phyloP scores from a whole-genome alignment of 768 basidiomycete genomes.

The Boletus reticulatus region DNA sequence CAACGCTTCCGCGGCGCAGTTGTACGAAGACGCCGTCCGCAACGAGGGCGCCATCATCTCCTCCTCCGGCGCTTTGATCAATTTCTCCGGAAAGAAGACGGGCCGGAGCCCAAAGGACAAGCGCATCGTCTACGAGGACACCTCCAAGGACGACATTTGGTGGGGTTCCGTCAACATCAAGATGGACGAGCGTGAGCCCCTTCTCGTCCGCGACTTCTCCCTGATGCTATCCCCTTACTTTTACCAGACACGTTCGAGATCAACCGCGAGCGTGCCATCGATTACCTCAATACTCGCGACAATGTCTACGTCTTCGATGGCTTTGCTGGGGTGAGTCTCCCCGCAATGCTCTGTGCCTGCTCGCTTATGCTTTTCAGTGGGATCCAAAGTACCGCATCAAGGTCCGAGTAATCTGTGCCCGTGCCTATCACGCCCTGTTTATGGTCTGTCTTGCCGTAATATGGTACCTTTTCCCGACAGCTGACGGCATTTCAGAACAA shows the following conservation, averaged over 20 bases:
- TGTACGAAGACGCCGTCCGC: constrained; percentile 97
- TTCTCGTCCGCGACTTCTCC: background rate
- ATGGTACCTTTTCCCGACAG: constrained; percentile 1
- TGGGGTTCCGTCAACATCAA: constrained; percentile 99
- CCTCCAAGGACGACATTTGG: constrained; percentile 96
- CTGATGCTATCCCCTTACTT: constrained; percentile 4
- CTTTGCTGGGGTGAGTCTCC: constrained; percentile 70
- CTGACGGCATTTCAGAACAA: constrained; percentile 63
- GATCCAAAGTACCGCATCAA: constrained; percentile 99
- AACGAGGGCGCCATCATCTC: constrained; percentile 99
- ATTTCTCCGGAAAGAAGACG: constrained; percentile 99
- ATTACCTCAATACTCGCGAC: constrained; percentile 97
- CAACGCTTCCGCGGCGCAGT: constrained; percentile 84
- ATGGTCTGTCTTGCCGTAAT: constrained; percentile 61
- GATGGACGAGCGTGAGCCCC: constrained; percentile 87
- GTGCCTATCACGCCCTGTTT: constrained; percentile 98
- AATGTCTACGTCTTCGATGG: constrained; percentile 99
- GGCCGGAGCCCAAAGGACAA: constrained; percentile 98
- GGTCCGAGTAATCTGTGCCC: constrained; percentile 97
- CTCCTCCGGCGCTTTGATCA: constrained; percentile 94
- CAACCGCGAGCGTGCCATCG: constrained; percentile 98
- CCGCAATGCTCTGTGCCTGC: background rate
- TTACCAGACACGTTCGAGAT: constrained; percentile 94
- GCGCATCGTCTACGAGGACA: constrained; percentile 98
- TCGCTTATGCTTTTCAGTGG: constrained; percentile 54